Evolutionary conservation across 2,329 filamentous ascomycete genomes (phyloP), one percentile per base, ranked within the genome.

Genomic region (Teratosphaeria viscida): DNA sequence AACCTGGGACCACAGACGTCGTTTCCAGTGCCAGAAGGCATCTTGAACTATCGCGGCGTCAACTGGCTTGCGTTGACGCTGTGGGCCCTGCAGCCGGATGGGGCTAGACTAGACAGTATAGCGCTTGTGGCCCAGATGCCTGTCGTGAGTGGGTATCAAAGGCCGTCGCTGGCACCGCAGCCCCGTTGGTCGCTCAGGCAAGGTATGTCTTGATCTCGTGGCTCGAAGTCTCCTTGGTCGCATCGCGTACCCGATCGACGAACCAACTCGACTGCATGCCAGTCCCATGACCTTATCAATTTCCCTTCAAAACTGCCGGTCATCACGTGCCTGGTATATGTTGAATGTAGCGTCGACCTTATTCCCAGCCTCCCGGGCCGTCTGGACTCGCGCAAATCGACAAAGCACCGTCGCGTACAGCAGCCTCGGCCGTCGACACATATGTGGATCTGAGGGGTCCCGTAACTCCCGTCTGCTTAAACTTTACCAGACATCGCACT

Each of bases 1-100:
- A 86, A 90, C 63, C 78, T 91, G n/a, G 89, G 89, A 0, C 89
- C 89, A 1, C 88, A 92, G 74, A 83, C 79, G 0, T 77, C 72
- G 1, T 92, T 85, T 69, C 87, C 87, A 1, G 87, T 92, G 0
- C 88, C 88, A 0, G 82, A 90, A 73, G 87, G 87, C 26, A 82
- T 92, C 26, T 75, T 90, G 56, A 81, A 92, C 68, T 88, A 90
- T 70, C 77, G 78, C 5, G 88, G 88, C 32, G 0, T 79, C 77
- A 92, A 92, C 65, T 88, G 82, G 72, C 67, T 92, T 6, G 86
- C 81, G 0, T 66, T 92, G 5, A 83, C 80, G 23, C 69, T 92
- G n/a, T 92, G 88, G 88, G 82, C 84, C 0, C 75, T 86, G 58
- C 82, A 86, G 47, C 72, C 73, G 0, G 73, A 71, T 2, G 85